A percentile compares a stretch with the other conserved stretches of the same genome.
Conservation (phyloP, 176 grass and related monocot genomes). For the Tuctoria greenei region DNA sequence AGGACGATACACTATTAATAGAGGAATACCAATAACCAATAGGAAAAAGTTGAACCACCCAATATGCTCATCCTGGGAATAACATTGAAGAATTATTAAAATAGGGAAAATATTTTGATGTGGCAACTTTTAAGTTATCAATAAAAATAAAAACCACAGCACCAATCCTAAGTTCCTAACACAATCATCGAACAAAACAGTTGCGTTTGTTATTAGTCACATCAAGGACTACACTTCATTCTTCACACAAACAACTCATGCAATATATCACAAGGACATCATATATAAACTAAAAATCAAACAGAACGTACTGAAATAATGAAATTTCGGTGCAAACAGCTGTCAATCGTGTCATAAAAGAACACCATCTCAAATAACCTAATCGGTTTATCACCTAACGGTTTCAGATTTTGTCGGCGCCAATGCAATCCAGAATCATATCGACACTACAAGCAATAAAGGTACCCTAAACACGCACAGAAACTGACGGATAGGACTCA, state of each 20-base stretch:
- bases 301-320: background rate
- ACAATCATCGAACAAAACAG: background rate
- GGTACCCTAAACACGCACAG: background rate
- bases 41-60: background rate
- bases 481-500: background rate
- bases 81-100: background rate
- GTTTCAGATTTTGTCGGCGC: background rate
- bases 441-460: background rate
- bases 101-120: background rate
- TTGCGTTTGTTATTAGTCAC: background rate
- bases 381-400: background rate
- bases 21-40: background rate
- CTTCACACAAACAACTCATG: background rate
- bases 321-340: background rate
- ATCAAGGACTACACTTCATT: background rate
- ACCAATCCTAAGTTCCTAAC: background rate
- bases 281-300: background rate
- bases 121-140: background rate
- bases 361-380: background rate
- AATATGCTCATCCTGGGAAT: constrained; percentile 1
- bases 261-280: background rate
- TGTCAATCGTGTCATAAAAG: background rate
- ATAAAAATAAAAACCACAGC: background rate
- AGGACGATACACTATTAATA: background rate
- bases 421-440: background rate